Evolutionary conservation across 2,329 filamentous ascomycete species (phyloP), one percentile per base, ranked within the genome.

Genomic region (Ophiostoma ips): DNA sequence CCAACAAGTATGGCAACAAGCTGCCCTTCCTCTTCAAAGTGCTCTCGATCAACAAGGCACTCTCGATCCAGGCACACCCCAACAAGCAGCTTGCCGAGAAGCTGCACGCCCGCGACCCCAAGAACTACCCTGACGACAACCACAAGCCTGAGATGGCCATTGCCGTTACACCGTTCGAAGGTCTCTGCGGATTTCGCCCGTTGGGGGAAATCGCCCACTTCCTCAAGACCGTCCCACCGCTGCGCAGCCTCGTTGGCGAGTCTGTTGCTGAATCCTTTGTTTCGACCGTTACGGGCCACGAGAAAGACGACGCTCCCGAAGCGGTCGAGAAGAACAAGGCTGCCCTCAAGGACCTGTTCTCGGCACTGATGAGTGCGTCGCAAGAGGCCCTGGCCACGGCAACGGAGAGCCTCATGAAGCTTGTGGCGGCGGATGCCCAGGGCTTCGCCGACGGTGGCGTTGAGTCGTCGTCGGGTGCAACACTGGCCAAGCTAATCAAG

Each of bases 131-230:
- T 52, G 88, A 98, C 72, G 90, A 96, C 71, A 98, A 98, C 70
- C 92, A 98, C 74, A 98, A 98, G 70, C 92, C 92, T 33, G 92
- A 98, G 69, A 98, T 98, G 92, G 89, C 92, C 55, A 95, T 98
- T 65, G 92, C 92, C 55, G 83, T 98, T 60, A 96, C 92, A 1
- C 83, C 87, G 0, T 98, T 98, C 58, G 90, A 96, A 63, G 92
- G 92, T 1, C 77, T 98, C 33, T 98, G 92, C 61, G 92, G 92
- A 33, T 98, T 98, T 72, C 79, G 92, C 10, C 92, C 92, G 0
- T 71, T 95, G 19, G 72, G 69, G 5, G 89, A 98, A 67, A 92
- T 96, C 55, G 73, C 80, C 0, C 86, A 94, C 64, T 96, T 96
- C 65, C 72, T 94, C 31, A 69, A 79, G 46, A 64, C 60, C 1